Evolutionary conservation across 2,329 filamentous ascomycete species (phyloP).

Genomic region (Verticillium albo-atrum): DNA sequence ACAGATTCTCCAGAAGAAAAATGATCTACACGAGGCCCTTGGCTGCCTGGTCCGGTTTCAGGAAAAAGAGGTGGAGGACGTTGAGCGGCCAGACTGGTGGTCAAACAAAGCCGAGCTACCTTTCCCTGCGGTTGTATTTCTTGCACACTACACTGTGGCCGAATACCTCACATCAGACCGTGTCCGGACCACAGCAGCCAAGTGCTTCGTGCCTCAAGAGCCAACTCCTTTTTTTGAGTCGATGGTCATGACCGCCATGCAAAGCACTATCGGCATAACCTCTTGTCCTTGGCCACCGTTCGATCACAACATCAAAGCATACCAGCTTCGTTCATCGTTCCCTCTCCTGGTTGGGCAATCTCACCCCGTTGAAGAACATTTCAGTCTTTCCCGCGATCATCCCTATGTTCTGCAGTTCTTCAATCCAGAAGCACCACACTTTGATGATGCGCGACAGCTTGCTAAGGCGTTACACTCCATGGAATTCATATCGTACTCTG

Average conservation of each 20-base stretch:
- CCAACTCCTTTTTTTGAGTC: not conserved
- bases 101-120: not conserved
- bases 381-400: too few relatives aligned
- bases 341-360: too few relatives aligned
- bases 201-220: not conserved
- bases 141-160: not conserved
- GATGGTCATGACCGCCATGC: not conserved
- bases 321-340: too few relatives aligned
- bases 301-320: too few relatives aligned
- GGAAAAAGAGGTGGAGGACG: too few relatives aligned
- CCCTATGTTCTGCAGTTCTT: not conserved
- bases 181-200: not conserved
- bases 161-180: not conserved
- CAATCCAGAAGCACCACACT: not conserved
- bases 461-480: too few relatives aligned
- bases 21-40: not conserved
- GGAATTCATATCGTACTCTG: too few relatives aligned
- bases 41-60: not conserved
- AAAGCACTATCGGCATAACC: not conserved
- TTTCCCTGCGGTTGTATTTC: not conserved
- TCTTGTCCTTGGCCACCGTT: not conserved
- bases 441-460: not conserved
- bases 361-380: too few relatives aligned
- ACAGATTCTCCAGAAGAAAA: not conserved
- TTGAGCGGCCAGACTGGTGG: not conserved